These are phyloP conservation scores for Lonicera japonica DNA, from an alignment of 129 eudicot species.

Conservation along the genomic window DNA sequence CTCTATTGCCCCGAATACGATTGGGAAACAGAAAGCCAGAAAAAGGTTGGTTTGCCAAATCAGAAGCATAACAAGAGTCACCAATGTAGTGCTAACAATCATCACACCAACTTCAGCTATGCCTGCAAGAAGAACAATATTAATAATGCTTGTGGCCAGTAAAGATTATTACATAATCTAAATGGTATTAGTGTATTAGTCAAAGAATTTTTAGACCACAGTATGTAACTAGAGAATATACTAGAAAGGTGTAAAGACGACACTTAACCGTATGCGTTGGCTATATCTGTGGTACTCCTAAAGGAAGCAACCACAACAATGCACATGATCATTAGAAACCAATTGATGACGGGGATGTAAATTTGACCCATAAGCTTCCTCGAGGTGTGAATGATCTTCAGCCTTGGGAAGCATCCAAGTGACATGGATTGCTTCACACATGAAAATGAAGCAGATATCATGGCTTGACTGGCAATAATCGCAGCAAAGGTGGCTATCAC, in stretches of 20 bases:
- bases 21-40: conserved; percentile 59
- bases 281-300: conserved; percentile 77
- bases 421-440: conserved; percentile 92
- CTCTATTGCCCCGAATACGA: conserved; percentile 74
- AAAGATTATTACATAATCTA: too few relatives aligned
- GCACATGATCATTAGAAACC: conserved; percentile 92
- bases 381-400: conserved; percentile 85
- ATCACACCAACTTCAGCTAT: conserved; percentile 97
- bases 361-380: conserved; percentile 89
- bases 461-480: conserved; percentile 94
- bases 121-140: conserved; percentile 37
- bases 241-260: conserved; percentile 5
- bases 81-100: conserved; percentile 78
- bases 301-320: conserved; percentile 86
- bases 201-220: too few relatives aligned
- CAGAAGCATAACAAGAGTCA: conserved; percentile 90
- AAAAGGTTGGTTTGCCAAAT: conserved; percentile 88
- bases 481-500: conserved; percentile 89
- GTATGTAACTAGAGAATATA: too few relatives aligned
- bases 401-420: conserved; percentile 92
- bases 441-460: conserved; percentile 96
- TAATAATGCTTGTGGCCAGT: not conserved
- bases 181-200: too few relatives aligned
- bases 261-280: conserved; percentile 81
- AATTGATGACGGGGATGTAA: conserved; percentile 90